Base-by-base conservation (phyloP, 78 protist genomes). In the Polysphondylium violaceum region DNA sequence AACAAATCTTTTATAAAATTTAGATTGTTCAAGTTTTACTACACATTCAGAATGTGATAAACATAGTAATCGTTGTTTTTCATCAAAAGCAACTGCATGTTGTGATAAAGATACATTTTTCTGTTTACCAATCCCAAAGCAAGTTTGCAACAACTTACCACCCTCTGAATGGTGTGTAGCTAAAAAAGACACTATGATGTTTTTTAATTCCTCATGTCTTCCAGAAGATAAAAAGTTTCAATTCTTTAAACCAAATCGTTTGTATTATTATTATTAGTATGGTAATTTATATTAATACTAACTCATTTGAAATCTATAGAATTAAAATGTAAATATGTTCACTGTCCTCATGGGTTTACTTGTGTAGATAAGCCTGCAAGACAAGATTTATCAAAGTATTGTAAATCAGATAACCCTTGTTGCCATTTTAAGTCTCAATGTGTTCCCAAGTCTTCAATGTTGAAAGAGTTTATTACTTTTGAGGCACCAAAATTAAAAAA, bases 211-310 rank as follows among this genome's bases (percentile, higher is more conserved):
- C 6, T 36, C 53, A 8, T 65, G 73, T 38, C 55, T 65, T n/a
- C 73, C 73, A 3, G 73, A 65, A 38, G 50, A 36, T 65, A 6
- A 7, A 0, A 51, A 65, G 7, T 65, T 43, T 5, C 36, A 65
- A 38, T 65, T 38, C 40, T 65, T 65, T 38, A 65, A 65, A 65
- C 73, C 73, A 33, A 65, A 65, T 38, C 6, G 73, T 65, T 38
- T 19, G 38, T 29, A 17, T 61, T 47, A 47, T 47, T 12, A 47
- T 12, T 47, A 12, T 47, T 47, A 47, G 11, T 47, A 47, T 12
- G 7, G 53, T 11, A 12, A 47, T 47, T 47, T 47, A 47, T 12
- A 47, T 47, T 12, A 23, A 19, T 55, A 55, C 16, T 55, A 55
- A 19, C 23, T 55, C 9, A 59, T 11, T 55, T 55, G 36, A 17